Conservation (phyloP, 2,329 filamentous ascomycete genomes). For the Paramyrothecium sp. region DNA sequence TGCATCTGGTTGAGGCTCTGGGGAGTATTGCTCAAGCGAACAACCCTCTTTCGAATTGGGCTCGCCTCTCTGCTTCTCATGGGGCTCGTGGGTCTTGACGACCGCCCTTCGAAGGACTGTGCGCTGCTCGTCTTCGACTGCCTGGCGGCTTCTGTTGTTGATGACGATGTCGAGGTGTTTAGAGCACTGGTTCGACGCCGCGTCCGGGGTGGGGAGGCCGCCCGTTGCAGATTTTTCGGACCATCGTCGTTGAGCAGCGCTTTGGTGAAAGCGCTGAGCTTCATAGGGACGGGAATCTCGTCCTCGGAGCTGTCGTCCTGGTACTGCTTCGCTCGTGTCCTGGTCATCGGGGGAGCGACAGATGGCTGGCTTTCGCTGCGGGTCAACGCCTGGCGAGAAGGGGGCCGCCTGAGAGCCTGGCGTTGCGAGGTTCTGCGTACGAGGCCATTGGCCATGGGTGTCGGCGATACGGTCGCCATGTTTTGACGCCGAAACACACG, state of each 20-base stretch:
- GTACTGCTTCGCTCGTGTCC: conserved; percentile 43
- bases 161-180: conserved; percentile 37
- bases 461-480: conserved; percentile 56
- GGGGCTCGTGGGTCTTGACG: conserved; percentile 42
- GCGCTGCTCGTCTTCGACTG: conserved; percentile 47
- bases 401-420: conserved; percentile 50
- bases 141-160: conserved; percentile 41
- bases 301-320: conserved; percentile 88
- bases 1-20: conserved; percentile 39
- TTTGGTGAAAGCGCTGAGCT: conserved; percentile 89
- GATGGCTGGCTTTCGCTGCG: conserved; percentile 44
- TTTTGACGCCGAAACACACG: conserved; percentile 17
- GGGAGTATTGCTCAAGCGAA: conserved; percentile 53
- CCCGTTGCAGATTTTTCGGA: conserved; percentile 39
- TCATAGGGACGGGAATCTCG: conserved; percentile 87
- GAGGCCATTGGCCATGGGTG: conserved; percentile 50
- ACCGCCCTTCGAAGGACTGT: conserved; percentile 34
- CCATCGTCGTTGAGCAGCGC: conserved; percentile 70
- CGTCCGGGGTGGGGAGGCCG: conserved; percentile 44
- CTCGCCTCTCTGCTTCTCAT: conserved; percentile 47
- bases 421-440: conserved; percentile 54
- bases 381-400: conserved; percentile 43
- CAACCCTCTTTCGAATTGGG: conserved; percentile 55
- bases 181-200: conserved; percentile 49
- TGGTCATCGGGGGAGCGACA: conserved; percentile 28